Evolutionary conservation across 768 basidiomycete genomes (phyloP), one percentile per base, ranked within the genome.

Genomic region (Cystofilobasidium macerans): DNA sequence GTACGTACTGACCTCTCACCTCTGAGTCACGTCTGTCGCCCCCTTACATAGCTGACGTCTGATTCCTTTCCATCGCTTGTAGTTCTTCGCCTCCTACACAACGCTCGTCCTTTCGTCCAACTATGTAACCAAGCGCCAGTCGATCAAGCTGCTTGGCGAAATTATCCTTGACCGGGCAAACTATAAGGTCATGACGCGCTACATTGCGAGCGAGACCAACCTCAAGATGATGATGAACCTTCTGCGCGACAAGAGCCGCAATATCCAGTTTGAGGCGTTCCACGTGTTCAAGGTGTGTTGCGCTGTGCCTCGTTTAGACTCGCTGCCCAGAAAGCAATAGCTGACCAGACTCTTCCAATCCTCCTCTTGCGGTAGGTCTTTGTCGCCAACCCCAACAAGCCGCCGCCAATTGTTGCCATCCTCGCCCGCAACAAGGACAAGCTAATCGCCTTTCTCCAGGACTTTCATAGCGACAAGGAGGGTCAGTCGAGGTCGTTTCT

Each of bases 191-290:
- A 99, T 99, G 95, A 98, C 95, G 0, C 83, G 86, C 9, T 99
- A 98, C 75, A 99, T 99, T 71, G 84, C 89, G 12, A 86, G 86
- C 72, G 95, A 97, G 74, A 86, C 85, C 33, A 99, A 98, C 75
- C 81, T 99, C 69, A 97, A 98, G 85, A 89, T 94, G 86, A 95
- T 99, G 90, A 99, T 99, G 95, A 98, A 98, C 77, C 82, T 98
- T 64, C 80, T 99, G 64, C 83, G 93, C 69, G 91, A 97, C 76
- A 95, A 93, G 83, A 97, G 93, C 82, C 89, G 91, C 81, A 99
- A 99, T 77, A 98, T 99, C 54, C 95, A 99, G 76, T 99, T 98
- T 65, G 95, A 99, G 76, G 94, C 95, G 3, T 99, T 99, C 78
- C 95, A 99, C 73, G 95, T 99, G 43, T 99, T 99, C 83, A 99